Evolutionary conservation across 177 flowering plant species (phyloP).

Genomic region (Viscum album): DNA sequence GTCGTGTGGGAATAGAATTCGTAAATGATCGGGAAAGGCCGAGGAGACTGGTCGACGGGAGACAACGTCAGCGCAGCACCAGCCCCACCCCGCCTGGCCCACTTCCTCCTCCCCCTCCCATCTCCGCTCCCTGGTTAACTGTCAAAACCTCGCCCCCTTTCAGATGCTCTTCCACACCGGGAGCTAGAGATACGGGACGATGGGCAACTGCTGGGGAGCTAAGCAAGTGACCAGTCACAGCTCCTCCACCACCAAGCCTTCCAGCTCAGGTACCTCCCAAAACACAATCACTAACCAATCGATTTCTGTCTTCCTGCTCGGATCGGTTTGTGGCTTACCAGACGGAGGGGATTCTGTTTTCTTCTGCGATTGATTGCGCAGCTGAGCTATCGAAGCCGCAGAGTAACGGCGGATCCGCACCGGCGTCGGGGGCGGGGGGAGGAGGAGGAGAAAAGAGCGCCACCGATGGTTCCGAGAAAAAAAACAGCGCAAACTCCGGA

Average conservation of each 20-base stretch:
- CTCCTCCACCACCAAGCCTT: not conserved
- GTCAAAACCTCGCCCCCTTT: too few relatives aligned
- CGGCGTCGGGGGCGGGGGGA: not conserved
- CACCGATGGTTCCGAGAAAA: not conserved
- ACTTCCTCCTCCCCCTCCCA: too few relatives aligned
- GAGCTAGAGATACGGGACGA: not conserved
- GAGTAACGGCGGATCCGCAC: not conserved
- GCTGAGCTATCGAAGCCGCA: not conserved
- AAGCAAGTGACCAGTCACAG: not conserved
- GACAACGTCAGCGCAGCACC: too few relatives aligned
- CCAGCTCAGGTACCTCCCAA: not conserved
- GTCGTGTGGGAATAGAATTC: too few relatives aligned
- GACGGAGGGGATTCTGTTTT: not conserved
- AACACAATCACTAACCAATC: not conserved
- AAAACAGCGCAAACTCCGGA: not conserved
- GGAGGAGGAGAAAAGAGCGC: not conserved
- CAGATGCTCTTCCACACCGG: too few relatives aligned
- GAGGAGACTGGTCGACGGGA: too few relatives aligned
- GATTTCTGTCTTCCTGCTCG: too few relatives aligned
- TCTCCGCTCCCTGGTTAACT: too few relatives aligned
- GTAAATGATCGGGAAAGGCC: too few relatives aligned
- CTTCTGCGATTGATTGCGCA: not conserved
- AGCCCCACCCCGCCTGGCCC: too few relatives aligned
- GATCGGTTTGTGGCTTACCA: too few relatives aligned
- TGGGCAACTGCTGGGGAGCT: slow-evolving; percentile 2